A percentile compares a stretch with the other conserved stretches of the same genome.
phyloP scores from a whole-genome alignment of 805 yeast genomes.

The Ogataea henricii region DNA sequence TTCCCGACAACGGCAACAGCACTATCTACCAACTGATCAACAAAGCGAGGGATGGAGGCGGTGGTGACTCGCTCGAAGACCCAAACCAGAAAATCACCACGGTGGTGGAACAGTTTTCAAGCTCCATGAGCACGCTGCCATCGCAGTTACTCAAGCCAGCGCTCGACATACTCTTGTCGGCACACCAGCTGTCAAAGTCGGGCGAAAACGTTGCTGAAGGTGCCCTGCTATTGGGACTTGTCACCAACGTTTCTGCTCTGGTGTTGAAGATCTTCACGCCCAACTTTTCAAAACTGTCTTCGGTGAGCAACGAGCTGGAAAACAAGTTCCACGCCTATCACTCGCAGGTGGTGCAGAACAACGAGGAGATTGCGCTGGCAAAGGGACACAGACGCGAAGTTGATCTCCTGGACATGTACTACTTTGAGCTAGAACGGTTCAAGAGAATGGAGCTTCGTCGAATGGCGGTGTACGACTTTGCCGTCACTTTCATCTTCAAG shows the following conservation, averaged over 20 bases:
- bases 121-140: conserved; percentile 71
- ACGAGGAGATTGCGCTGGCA: conserved; percentile 85
- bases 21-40: conserved; percentile 75
- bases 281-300: conserved; percentile 80
- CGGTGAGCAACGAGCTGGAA: conserved; percentile 76
- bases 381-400: conserved; percentile 81
- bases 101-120: conserved; percentile 73
- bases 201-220: conserved; percentile 79
- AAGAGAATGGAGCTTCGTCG: conserved; percentile 74
- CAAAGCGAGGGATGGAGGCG: conserved; percentile 21
- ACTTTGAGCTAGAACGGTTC: conserved; percentile 79
- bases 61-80: conserved; percentile 48
- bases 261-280: conserved; percentile 79
- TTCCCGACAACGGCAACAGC: conserved; percentile 68
- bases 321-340: conserved; percentile 83
- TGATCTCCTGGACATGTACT: conserved; percentile 73
- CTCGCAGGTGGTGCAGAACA: conserved; percentile 73
- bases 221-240: conserved; percentile 70
- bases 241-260: conserved; percentile 80
- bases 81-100: conserved; percentile 85
- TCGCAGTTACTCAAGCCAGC: conserved; percentile 84
- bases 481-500: conserved; percentile 86
- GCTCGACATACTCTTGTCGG: conserved; percentile 76
- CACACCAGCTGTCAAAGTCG: conserved; percentile 66
- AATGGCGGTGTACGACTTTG: conserved; percentile 73